Base-by-base conservation (phyloP, 2,329 filamentous ascomycete species). In the Penicillium sp. region DNA sequence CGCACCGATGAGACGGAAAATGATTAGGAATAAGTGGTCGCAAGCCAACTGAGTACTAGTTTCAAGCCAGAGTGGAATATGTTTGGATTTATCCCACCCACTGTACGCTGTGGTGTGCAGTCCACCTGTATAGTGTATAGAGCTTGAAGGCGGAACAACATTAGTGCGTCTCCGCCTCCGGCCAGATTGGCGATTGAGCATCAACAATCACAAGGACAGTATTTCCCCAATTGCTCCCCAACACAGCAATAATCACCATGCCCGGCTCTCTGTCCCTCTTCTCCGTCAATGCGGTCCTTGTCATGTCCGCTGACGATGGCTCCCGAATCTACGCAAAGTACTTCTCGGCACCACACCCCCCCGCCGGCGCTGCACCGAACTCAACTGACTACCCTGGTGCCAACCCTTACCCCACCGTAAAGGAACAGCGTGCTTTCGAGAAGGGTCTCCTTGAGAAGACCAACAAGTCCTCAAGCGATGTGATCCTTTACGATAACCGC, bases 361-460 rank as follows among this genome's bases (percentile, higher is more conserved):
- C 88, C 74, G 75, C 88, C 79, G 79, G 79, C 65, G 73, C 76
- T 55, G 74, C 81, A 54, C 77, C 80, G 62, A 80, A 83, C 64
- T 78, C 82, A 50, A 78, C 76, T 64, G 78, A 83, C 69, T 83
- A 82, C 66, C 83, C 83, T 44, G 83, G 83, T 68, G 82, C 83
- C 61, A 90, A 89, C 71, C 90, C 92, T 23, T 97, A 97, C 76
- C 81, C 90, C 56, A 91, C 90, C 55, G 77, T 94, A 53, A 97
- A 97, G 80, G 86, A 95, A 66, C 94, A 99, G 78, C 96, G 95
- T 75, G 84, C 89, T 2, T 99, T 99, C 70, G 94, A 99, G 77
- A 97, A 97, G 79, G 94, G 92, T 6, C 83, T 99, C 38, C 79
- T 97, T 57, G 88, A 96, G 69, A 97, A 99, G 83, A 97, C 94